These are phyloP conservation scores for Ceratocystis cacaofunesta DNA, from an alignment of 2,329 filamentous ascomycete genomes.

Conservation along the genomic window DNA sequence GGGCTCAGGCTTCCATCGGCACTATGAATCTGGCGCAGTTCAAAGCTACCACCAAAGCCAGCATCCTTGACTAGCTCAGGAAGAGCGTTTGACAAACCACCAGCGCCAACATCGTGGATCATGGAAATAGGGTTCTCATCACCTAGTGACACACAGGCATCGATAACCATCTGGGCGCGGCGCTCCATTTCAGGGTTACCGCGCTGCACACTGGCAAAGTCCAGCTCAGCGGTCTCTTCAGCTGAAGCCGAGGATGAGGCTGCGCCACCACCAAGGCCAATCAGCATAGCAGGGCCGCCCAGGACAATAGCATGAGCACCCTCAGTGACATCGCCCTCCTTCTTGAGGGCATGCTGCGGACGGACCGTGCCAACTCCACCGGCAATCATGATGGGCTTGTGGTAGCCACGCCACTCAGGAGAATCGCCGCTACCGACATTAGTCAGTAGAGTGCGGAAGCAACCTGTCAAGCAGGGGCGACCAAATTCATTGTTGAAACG, in stretches of 20 bases:
- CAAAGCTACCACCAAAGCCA: constrained; percentile 77
- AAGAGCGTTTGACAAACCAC: constrained; percentile 60
- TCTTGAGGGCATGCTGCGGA: constrained; percentile 80
- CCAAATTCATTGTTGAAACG: constrained; percentile 98
- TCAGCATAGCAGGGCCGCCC: constrained; percentile 92
- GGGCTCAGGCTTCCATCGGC: constrained; percentile 87
- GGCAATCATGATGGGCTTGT: constrained; percentile 98
- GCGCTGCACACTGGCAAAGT: constrained; percentile 93
- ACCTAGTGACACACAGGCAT: constrained; percentile 76
- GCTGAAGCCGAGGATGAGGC: constrained; percentile 82
- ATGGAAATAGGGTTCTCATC: constrained; percentile 80
- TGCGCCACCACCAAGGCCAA: constrained; percentile 75
- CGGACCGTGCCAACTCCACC: constrained; percentile 87
- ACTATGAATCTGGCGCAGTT: constrained; percentile 85
- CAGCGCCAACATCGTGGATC: constrained; percentile 94
- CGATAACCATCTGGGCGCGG: constrained; percentile 94
- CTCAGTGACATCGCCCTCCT: constrained; percentile 59
- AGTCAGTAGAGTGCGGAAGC: constrained; percentile 79
- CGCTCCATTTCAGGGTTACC: constrained; percentile 95
- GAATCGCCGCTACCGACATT: constrained; percentile 39
- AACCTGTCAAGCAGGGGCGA: constrained; percentile 71
- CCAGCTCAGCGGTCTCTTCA: constrained; percentile 78
- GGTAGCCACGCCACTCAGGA: constrained; percentile 72
- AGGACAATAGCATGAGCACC: constrained; percentile 88
- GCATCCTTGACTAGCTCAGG: constrained; percentile 81